These are phyloP conservation scores for Eucalyptus tenuipes DNA, from an alignment of 345 rosid species.

Conservation along the genomic window DNA sequence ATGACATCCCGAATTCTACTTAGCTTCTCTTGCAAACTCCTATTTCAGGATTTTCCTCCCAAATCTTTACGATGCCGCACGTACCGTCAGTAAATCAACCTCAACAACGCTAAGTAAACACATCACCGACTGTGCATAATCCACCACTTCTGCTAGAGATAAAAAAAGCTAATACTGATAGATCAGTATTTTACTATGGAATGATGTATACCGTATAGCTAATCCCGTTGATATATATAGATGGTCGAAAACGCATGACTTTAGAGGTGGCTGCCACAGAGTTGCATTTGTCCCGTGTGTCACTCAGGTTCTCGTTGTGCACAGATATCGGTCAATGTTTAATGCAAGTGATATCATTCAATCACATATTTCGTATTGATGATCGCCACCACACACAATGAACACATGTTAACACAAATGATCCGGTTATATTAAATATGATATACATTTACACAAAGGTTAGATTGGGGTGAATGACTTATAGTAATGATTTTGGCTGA, in stretches of 20 bases:
- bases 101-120: too few relatives aligned
- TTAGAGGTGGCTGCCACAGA: neutral
- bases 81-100: too few relatives aligned
- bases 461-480: accelerated
- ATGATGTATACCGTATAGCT: neutral
- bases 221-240: neutral
- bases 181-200: neutral
- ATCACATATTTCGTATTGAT: neutral
- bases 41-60: too few relatives aligned
- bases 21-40: too few relatives aligned
- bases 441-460: neutral
- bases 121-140: too few relatives aligned
- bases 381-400: neutral
- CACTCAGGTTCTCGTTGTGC: neutral
- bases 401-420: neutral
- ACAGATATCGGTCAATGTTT: neutral
- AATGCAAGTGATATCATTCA: neutral
- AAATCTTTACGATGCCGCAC: too few relatives aligned
- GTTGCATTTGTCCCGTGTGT: neutral
- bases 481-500: too few relatives aligned
- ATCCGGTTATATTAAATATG: neutral
- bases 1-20: accelerated
- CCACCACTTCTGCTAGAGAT: too few relatives aligned
- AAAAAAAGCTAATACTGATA: too few relatives aligned
- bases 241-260: neutral